Conservation (phyloP, 2,329 filamentous ascomycete genomes). For the Alternaria sp. region DNA sequence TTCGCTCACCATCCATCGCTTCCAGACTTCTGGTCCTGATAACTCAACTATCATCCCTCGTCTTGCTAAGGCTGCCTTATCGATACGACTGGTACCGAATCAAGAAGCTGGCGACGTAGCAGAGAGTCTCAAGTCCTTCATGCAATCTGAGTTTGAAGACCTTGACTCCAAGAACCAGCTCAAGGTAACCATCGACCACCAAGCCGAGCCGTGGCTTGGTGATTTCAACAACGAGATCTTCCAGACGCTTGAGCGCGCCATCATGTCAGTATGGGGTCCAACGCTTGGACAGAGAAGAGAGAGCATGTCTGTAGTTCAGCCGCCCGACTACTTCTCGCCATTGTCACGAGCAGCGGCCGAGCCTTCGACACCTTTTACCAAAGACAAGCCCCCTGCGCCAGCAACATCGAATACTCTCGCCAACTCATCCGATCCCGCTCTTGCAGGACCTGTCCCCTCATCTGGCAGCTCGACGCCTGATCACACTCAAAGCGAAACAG, state of each 20-base stretch:
- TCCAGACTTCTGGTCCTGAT: conserved; percentile 86
- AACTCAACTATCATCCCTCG: conserved; percentile 92
- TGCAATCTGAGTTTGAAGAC: conserved; percentile 72
- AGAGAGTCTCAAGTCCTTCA: conserved; percentile 68
- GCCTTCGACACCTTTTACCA: conserved; percentile 6
- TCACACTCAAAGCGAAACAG: not conserved
- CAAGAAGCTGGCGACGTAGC: conserved; percentile 85
- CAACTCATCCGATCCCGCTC: conserved; percentile 37
- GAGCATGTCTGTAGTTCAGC: conserved; percentile 5
- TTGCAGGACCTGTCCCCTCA: conserved; percentile 10
- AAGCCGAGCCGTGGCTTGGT: conserved; percentile 94
- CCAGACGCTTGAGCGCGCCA: conserved; percentile 81
- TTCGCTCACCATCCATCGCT: conserved; percentile 89
- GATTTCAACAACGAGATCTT: conserved; percentile 92
- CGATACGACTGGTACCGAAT: conserved; percentile 89
- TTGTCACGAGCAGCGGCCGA: conserved; percentile 12
- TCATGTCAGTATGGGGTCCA: conserved; percentile 82
- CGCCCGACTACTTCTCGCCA: conserved; percentile 25
- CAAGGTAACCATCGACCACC: conserved; percentile 84
- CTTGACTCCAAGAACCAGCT: conserved; percentile 83
- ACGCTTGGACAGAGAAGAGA: conserved; percentile 44
- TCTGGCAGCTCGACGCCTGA: conserved; percentile 5
- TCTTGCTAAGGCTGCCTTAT: conserved; percentile 85
- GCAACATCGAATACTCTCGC: conserved; percentile 61
- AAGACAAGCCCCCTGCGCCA: conserved; percentile 43